Base-by-base conservation (phyloP, 1,139 yeast species). In the Scheffersomyces stambukii region DNA sequence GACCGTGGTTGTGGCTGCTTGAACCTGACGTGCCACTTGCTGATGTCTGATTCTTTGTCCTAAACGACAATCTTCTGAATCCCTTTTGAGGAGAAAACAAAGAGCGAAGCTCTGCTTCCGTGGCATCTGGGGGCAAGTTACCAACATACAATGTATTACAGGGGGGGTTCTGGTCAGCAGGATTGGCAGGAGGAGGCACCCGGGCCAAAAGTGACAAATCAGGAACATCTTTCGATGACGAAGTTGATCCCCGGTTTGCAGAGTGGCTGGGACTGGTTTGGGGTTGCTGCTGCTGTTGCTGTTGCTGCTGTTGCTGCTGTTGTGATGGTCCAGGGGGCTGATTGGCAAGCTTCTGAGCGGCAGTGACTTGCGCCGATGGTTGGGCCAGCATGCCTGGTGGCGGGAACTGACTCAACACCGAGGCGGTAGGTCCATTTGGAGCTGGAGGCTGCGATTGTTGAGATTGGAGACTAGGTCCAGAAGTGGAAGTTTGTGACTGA, bases 131-230 rank as follows among this genome's bases (percentile, higher is more conserved):
- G 3, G 98, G 98, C 46, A 91, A 70, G 53, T 91, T 91, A 13
- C 98, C 98, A 29, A 91, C 98, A 48, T 91, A 91, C 34, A 91
- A 66, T 0, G 98, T 91, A 54, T 91, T 91, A 62, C 98, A 91
- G 6, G 98, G 98, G 7, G 98, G 98, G 50, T 91, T 91, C 59
- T 91, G 98, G 57, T 91, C 98, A 3, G 98, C 98, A 1, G 98
- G 98, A 47, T 91, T 91, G 3, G 96, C 96, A 4, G 97, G 97
- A 2, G 96, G 96, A 20, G 96, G 89, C 14, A 89, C 86, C 38
- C 85, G 60, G 0, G 89, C 86, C 27, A 82, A 59, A 27, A 81
- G 59, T 2, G 86, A 77, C 40, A 81, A 64, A 49, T 82, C 91
- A 8, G 85, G 86, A n/a, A 81, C 66, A 41, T 63, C 71, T 38